Conservation (phyloP, 352 stramenopile genomes). For the Thalassiosira ordinaria region DNA sequence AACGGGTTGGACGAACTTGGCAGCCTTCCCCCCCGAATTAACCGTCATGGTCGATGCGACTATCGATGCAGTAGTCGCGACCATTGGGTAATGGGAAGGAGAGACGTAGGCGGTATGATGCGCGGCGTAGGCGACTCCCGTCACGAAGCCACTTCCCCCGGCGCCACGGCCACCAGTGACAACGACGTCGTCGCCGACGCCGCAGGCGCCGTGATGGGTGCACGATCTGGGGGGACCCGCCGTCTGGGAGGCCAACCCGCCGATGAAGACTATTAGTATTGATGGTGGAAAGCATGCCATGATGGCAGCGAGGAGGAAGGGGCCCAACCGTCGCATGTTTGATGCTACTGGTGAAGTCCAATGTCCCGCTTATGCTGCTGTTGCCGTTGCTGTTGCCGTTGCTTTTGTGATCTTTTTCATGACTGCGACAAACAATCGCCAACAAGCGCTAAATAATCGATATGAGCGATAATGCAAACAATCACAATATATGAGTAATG, state of each 20-base stretch:
- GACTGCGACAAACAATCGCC: not conserved
- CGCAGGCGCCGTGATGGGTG: slow-evolving; percentile 2
- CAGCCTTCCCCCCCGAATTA: slow-evolving; percentile 16
- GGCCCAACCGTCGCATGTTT: slow-evolving; percentile 50
- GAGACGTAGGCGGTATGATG: slow-evolving; percentile 12
- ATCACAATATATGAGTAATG: too few species aligned
- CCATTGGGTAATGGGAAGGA: slow-evolving; percentile 14
- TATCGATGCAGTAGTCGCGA: slow-evolving; percentile 5
- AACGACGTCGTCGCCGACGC: not conserved
- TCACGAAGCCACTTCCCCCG: slow-evolving; percentile 10
- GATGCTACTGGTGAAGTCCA: not conserved
- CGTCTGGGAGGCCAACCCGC: slow-evolving; percentile 11
- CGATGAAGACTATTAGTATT: slow-evolving; percentile 41
- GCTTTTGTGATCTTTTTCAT: not conserved
- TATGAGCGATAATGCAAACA: too few species aligned
- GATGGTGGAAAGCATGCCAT: slow-evolving; percentile 47
- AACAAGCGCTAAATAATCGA: too few species aligned
- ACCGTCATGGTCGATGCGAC: slow-evolving; percentile 1
- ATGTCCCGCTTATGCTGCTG: not conserved
- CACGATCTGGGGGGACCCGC: not conserved
- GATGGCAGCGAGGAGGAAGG: slow-evolving; percentile 48
- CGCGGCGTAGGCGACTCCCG: slow-evolving; percentile 19
- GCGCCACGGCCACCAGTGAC: not conserved
- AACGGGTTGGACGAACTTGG: not conserved
- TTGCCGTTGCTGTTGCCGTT: not conserved